A percentile compares a stretch with the other conserved stretches of the same genome.
phyloP scores from a whole-genome alignment of 768 basidiomycete species.

The Psilocybe azurescens region DNA sequence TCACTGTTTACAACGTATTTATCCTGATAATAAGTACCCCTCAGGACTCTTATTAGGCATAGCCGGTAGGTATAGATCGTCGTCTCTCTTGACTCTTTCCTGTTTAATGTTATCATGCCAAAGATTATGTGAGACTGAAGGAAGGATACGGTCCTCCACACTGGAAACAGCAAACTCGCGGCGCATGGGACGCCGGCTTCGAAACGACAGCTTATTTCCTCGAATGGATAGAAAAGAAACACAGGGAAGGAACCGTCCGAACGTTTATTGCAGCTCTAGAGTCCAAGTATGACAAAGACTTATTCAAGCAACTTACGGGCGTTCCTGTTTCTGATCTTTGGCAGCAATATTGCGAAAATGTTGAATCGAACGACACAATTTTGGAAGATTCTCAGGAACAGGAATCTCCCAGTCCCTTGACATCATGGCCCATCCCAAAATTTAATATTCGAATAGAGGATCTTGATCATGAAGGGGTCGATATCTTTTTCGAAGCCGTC shows the following conservation, averaged over 20 bases:
- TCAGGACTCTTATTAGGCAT: slow-evolving; percentile 78
- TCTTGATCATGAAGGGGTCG: slow-evolving; percentile 60
- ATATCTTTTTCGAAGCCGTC: slow-evolving; percentile 58
- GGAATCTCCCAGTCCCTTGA: background rate
- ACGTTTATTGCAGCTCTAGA: slow-evolving; percentile 4
- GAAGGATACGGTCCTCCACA: slow-evolving; percentile 53
- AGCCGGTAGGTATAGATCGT: slow-evolving; percentile 51
- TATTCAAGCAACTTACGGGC: slow-evolving; percentile 10
- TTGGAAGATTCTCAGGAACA: background rate
- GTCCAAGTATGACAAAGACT: slow-evolving; percentile 2
- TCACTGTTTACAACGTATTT: slow-evolving; percentile 54
- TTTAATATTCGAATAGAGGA: slow-evolving; percentile 63
- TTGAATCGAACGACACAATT: background rate
- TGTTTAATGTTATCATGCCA: background rate
- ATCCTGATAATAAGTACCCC: slow-evolving; percentile 58
- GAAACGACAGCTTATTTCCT: slow-evolving; percentile 15
- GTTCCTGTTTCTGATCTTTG: slow-evolving; percentile 16
- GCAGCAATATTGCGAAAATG: slow-evolving; percentile 11
- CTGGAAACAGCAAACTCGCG: background rate
- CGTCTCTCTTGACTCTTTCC: no score
- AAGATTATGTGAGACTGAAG: slow-evolving; percentile 75
- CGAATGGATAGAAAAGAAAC: slow-evolving; percentile 13
- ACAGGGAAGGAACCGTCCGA: slow-evolving; percentile 9
- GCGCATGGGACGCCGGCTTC: slow-evolving; percentile 11
- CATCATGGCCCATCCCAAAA: slow-evolving; percentile 58